Percentiles rank a stretch among this genome's conserved stretches.
Conservation (phyloP, 2,329 filamentous ascomycete genomes). For the Metarhizium sp. region DNA sequence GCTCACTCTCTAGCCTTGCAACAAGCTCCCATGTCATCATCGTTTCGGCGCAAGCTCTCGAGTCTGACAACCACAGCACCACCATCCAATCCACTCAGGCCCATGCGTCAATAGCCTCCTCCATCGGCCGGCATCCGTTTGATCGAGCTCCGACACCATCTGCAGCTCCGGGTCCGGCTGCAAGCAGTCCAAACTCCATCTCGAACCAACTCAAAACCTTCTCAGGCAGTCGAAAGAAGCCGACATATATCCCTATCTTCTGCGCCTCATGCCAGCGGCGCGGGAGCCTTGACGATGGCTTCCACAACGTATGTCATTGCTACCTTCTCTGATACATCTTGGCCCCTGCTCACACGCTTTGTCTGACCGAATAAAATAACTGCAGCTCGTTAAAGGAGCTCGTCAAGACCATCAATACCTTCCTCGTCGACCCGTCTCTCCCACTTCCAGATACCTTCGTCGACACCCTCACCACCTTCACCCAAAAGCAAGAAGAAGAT, state of each 20-base stretch:
- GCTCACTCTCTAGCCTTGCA: neutral
- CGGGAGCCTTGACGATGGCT: slow-evolving; percentile 11
- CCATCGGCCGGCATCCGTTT: neutral
- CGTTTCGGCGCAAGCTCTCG: neutral
- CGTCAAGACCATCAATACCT: slow-evolving; percentile 44
- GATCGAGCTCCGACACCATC: neutral
- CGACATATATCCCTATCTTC: neutral
- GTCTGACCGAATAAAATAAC: slow-evolving; percentile 2
- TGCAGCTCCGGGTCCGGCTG: neutral
- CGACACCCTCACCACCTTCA: slow-evolving; percentile 54
- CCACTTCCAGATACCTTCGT: slow-evolving; percentile 60
- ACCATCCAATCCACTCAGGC: neutral
- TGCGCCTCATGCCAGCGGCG: slow-evolving; percentile 1
- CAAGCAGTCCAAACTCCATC: neutral
- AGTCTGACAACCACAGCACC: neutral
- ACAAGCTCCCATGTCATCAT: neutral
- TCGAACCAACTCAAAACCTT: neutral
- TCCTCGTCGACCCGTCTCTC: slow-evolving; percentile 37
- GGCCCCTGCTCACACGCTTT: neutral
- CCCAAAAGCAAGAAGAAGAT: slow-evolving; percentile 55
- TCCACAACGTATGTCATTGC: slow-evolving; percentile 16
- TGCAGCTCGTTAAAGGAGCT: slow-evolving; percentile 51
- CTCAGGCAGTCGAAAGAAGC: neutral
- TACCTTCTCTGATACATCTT: neutral
- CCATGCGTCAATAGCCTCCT: neutral